These are phyloP conservation scores for Esteya vermicola DNA, from an alignment of 2,329 filamentous ascomycete species.

Conservation along the genomic window DNA sequence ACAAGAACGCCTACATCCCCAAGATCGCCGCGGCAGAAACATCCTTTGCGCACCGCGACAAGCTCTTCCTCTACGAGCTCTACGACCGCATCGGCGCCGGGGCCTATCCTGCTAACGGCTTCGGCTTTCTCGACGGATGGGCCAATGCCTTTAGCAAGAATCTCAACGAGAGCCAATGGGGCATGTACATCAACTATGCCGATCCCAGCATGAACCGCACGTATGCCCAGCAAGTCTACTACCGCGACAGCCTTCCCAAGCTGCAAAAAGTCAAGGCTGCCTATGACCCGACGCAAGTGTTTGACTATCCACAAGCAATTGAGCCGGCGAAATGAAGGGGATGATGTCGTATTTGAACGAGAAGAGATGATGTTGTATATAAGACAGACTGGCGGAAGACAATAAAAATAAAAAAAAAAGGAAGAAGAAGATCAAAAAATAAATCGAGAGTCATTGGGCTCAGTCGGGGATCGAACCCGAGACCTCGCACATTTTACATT, in stretches of 20 bases:
- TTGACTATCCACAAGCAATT: slow-evolving; percentile 24
- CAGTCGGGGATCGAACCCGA: slow-evolving; percentile 12
- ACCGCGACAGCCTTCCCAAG: slow-evolving; percentile 22
- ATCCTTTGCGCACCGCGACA: slow-evolving; percentile 25
- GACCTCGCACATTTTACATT: slow-evolving; percentile 11
- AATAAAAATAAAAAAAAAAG: background rate
- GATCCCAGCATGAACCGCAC: slow-evolving; percentile 30
- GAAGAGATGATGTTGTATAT: too few species aligned
- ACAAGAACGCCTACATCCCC: slow-evolving; percentile 22
- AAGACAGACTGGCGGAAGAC: too few species aligned
- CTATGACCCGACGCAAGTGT: slow-evolving; percentile 24
- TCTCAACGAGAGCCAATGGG: slow-evolving; percentile 22
- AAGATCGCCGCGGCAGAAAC: slow-evolving; percentile 14
- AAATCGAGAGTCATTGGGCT: slow-evolving; percentile 4
- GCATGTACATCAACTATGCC: slow-evolving; percentile 39
- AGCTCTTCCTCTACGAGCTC: slow-evolving; percentile 36
- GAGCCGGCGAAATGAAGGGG: slow-evolving; percentile 10
- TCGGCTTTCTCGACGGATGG: slow-evolving; percentile 25
- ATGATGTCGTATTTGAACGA: background rate
- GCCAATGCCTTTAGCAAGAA: slow-evolving; percentile 18
- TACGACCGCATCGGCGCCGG: slow-evolving; percentile 21
- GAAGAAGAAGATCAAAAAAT: background rate
- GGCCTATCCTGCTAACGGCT: slow-evolving; percentile 21
- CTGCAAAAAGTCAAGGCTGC: slow-evolving; percentile 24
- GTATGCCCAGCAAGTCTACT: slow-evolving; percentile 35